Base-by-base conservation (phyloP, 2,329 filamentous ascomycete species). In the Aspergillus ustus region DNA sequence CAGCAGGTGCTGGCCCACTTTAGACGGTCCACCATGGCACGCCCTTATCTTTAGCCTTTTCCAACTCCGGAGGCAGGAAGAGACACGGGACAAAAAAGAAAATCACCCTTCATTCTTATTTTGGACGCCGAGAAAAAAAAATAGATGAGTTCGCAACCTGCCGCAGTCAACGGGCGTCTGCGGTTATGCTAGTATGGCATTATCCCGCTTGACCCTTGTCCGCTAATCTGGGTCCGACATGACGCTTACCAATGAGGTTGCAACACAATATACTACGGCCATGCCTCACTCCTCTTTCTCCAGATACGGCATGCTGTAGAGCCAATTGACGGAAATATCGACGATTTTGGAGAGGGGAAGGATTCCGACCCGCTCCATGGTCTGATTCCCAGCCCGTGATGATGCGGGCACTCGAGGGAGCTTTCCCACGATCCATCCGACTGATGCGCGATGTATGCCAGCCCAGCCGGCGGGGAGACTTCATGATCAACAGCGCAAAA, bases 191-290 rank as follows among this genome's bases (percentile, higher is more conserved):
- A 17, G 15, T 51, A 56, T 59, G 46, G 57, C 46, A 63, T 61
- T 46, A 62, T 62, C 28, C 45, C 46, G 50, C 57, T 40, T 60
- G 60, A 54, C 56, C 31, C 13, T 37, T 40, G 52, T 56, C 61
- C 59, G 52, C 56, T 44, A 52, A 43, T 53, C 55, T 62, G 64
- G 53, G 52, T 54, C 31, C 46, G 43, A 28, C 29, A 54, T 57
- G 40, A 28, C 25, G 40, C 56, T 63, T 68, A 53, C 67, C 66
- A 69, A 70, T 70, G 63, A 65, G 50, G 56, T 59, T 28, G 20
- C 50, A 37, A 49, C 45, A 59, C 53, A 65, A 60, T 63, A 48
- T 45, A 61, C 57, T 53, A 15, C 57, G 54, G 37, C 53, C 52
- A 57, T 37, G 29, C 54, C 55, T 67, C 64, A 63, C 60, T 65